Base-by-base conservation (phyloP, 1,284 basidiomycete genomes). In the Ganoderma sinense region DNA sequence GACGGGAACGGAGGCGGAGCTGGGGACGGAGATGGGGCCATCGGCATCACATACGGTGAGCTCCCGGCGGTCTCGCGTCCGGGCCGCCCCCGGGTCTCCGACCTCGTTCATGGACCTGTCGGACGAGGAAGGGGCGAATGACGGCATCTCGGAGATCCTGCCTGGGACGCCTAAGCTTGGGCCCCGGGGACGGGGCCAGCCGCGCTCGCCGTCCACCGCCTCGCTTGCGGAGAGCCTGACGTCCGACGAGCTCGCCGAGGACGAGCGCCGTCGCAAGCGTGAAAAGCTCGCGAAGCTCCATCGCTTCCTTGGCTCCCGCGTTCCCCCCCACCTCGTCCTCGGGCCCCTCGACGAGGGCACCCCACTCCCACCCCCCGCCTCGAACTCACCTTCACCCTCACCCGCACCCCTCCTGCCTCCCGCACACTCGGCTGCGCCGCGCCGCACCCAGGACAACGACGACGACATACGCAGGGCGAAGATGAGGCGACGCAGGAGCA, bases 261-360 rank as follows among this genome's bases (percentile, higher is more conserved):
- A 87, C 36, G 88, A 91, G 69, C 86, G 87, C 71, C 84, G 88
- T 68, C 85, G 88, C 70, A 93, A 91, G 78, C 86, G 93, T 62
- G 91, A 92, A 74, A 89, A 89, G 75, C 82, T 95, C 41, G 91
- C 91, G 6, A 94, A 90, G 78, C 84, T 95, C 8, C 92, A 94
- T 79, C 91, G 94, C 56, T 94, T 91, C 81, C 85, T 95, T 39
- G 94, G 93, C 29, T 93, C 91, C 41, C 87, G 88, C 55, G 91
- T 95, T 36, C 93, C 93, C 23, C 79, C 87, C 14, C 86, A 89
- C 73, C 86, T 94, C 58, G 89, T 92, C 20, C 84, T 91, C 59
- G 91, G 90, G 43, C 80, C 82, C 39, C 79, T 83, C 65, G 75
- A 80, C 33, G 81, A 76, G 79, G 62, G 80, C 80, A 39, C 80